Base-by-base conservation (phyloP, 1,284 basidiomycete species). In the Phaffia rhodozyma region DNA sequence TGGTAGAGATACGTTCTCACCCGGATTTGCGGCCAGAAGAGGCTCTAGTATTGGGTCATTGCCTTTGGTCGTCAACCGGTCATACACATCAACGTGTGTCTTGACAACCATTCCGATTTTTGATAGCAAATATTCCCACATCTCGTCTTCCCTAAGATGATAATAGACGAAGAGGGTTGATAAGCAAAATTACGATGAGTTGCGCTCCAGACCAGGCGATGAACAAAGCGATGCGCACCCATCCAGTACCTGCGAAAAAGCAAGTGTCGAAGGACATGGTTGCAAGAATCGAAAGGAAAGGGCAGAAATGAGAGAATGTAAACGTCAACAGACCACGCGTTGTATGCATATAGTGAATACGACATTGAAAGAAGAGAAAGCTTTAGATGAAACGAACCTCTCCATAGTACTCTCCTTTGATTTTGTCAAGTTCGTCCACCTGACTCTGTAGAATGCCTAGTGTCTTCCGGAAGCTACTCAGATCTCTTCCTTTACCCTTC, bases 41-140 rank as follows among this genome's bases (percentile, higher is more conserved):
- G 86, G 86, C 73, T 96, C 91, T 66, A 97, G 84, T 60, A 91
- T 81, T 30, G 91, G 89, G 75, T 97, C 92, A 66, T 80, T 89
- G 81, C 89, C 85, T 80, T 97, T 97, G n/a, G 86, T 81, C 21
- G 87, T 87, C 68, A 91, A 84, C 60, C 84, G 80, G 72, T 92
- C 89, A 69, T 88, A 87, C 30, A 77, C 74, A 63, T 77, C 75
- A 52, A 77, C 69, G 65, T 74, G 75, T 27, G 72, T 73, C 50
- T 74, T 70, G 16, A 76, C 69, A 21, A 74, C 70, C 58, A 74
- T 73, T 67, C 78, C 67, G 67, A 87, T 86, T 78, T 91, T 91
- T 67, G 80, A 82, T 71, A 92, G 84, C 16, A 96, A 88, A 20
- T 84, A 84, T 70, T 91, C 84, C 93, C 93, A 97, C 6, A 90